These are phyloP conservation scores for Leccinum subspadiceum DNA, from an alignment of 1,284 basidiomycete genomes.

Conservation along the genomic window DNA sequence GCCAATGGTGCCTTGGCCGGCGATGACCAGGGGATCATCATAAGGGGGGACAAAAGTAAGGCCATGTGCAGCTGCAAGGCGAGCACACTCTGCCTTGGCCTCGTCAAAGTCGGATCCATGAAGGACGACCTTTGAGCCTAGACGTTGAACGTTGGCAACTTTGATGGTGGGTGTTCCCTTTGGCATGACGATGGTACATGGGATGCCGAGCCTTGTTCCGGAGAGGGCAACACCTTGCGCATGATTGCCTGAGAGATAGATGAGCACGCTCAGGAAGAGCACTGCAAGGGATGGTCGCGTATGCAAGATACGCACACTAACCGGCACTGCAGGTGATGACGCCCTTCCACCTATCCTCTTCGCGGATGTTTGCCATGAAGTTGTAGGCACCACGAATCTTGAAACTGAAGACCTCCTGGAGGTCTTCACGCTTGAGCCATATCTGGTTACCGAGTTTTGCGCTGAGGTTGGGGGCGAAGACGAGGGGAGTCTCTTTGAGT, in stretches of 20 bases:
- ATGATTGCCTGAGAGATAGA: constrained; percentile 76
- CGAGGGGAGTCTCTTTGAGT: constrained; percentile 89
- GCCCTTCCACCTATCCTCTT: constrained; percentile 94
- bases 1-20: constrained; percentile 94
- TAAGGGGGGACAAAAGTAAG: constrained; percentile 96
- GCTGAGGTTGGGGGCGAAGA: constrained; percentile 84
- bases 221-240: constrained; percentile 98
- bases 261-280: constrained; percentile 4
- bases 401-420: constrained; percentile 98
- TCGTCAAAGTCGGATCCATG: constrained; percentile 95
- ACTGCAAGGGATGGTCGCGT: constrained; percentile 12
- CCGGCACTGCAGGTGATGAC: constrained; percentile 98
- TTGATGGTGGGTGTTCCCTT: constrained; percentile 95
- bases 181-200: constrained; percentile 99
- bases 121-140: constrained; percentile 93
- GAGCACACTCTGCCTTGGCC: constrained; percentile 92
- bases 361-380: constrained; percentile 89
- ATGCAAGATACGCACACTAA: constrained; percentile 60
- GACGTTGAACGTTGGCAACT: constrained; percentile 87
- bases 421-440: constrained; percentile 92
- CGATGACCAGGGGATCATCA: constrained; percentile 95
- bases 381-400: constrained; percentile 99
- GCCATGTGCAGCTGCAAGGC: constrained; percentile 75
- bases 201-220: constrained; percentile 81
- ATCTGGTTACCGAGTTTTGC: constrained; percentile 88